These are phyloP conservation scores for Hawksworthiomyces lignivorus DNA, from an alignment of 2,329 filamentous ascomycete genomes.

Conservation along the genomic window DNA sequence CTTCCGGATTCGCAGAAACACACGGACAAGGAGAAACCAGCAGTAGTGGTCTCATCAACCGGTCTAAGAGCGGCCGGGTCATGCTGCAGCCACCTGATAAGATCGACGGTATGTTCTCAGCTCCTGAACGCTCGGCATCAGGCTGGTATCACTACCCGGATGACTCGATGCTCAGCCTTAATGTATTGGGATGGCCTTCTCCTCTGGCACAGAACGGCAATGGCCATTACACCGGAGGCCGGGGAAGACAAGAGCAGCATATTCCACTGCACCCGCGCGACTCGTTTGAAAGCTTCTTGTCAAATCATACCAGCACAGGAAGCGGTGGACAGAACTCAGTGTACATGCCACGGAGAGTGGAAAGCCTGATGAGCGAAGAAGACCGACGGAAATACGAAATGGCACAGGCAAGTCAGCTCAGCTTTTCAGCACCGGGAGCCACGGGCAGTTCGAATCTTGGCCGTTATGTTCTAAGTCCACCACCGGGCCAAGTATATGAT, in stretches of 20 bases:
- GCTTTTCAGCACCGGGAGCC: slow-evolving; percentile 23
- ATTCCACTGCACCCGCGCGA: slow-evolving; percentile 46
- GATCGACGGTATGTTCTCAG: slow-evolving; percentile 72
- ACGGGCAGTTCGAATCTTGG: slow-evolving; percentile 8
- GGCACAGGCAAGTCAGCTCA: slow-evolving; percentile 49
- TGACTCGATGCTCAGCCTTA: slow-evolving; percentile 54
- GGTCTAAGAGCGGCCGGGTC: slow-evolving; percentile 34
- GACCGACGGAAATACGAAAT: slow-evolving; percentile 67
- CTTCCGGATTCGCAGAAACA: slow-evolving; percentile 14
- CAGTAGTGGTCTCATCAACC: slow-evolving; percentile 26
- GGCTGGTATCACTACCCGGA: slow-evolving; percentile 65
- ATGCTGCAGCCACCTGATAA: slow-evolving; percentile 64
- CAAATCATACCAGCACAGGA: slow-evolving; percentile 39
- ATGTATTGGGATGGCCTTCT: slow-evolving; percentile 22
- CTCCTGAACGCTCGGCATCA: slow-evolving; percentile 57
- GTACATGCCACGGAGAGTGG: slow-evolving; percentile 59
- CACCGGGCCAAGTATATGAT: slow-evolving; percentile 40
- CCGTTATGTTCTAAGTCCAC: slow-evolving; percentile 26
- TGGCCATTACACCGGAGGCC: not conserved
- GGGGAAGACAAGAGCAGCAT: slow-evolving; percentile 16
- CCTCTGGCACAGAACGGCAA: slow-evolving; percentile 24
- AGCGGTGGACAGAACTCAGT: slow-evolving; percentile 42
- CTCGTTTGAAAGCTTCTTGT: slow-evolving; percentile 61
- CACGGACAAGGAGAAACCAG: slow-evolving; percentile 20
- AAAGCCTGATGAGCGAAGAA: slow-evolving; percentile 72